A percentile compares a stretch with the other conserved stretches of the same genome.
phyloP scores from a whole-genome alignment of 805 yeast species.

The Sugiyamaella qingdaonensis region DNA sequence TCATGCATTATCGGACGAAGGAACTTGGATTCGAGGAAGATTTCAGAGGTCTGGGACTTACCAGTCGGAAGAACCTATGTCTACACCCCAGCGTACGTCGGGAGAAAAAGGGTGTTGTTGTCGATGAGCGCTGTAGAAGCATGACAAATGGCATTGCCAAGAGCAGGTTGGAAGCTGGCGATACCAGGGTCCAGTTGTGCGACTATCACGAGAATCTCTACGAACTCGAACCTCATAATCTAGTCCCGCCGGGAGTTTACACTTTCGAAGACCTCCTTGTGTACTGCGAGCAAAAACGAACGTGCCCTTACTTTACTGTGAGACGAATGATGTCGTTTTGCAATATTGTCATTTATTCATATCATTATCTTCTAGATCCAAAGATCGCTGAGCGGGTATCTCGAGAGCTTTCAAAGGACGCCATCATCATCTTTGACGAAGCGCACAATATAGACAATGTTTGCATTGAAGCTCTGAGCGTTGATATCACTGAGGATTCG shows the following conservation, averaged over 20 bases:
- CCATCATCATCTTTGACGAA: slow-evolving; percentile 94
- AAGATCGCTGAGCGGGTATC: slow-evolving; percentile 96
- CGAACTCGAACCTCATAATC: slow-evolving; percentile 80
- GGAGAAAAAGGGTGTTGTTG: slow-evolving; percentile 86
- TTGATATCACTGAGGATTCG: slow-evolving; percentile 88
- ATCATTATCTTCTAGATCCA: slow-evolving; percentile 94
- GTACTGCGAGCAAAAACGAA: slow-evolving; percentile 72
- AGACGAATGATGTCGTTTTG: slow-evolving; percentile 94
- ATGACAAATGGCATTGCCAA: slow-evolving; percentile 89
- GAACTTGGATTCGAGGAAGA: slow-evolving; percentile 87
- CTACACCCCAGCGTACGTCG: slow-evolving; percentile 81
- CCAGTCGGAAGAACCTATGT: slow-evolving; percentile 92
- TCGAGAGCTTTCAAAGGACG: slow-evolving; percentile 82
- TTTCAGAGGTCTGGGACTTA: slow-evolving; percentile 88
- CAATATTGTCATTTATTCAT: slow-evolving; percentile 90
- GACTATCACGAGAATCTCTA: slow-evolving; percentile 87
- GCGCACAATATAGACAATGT: slow-evolving; percentile 99
- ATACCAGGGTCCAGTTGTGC: slow-evolving; percentile 62
- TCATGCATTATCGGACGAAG: slow-evolving; percentile 81
- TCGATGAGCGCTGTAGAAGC: slow-evolving; percentile 93
- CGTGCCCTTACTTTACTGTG: slow-evolving; percentile 96
- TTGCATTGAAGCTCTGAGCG: slow-evolving; percentile 89
- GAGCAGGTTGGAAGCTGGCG: slow-evolving; percentile 56
- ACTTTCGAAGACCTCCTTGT: slow-evolving; percentile 81
- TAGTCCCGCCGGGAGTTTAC: slow-evolving; percentile 89